Evolutionary conservation across 768 basidiomycete genomes (phyloP), one percentile per base, ranked within the genome.

Genomic region (Boletus subparvulus): DNA sequence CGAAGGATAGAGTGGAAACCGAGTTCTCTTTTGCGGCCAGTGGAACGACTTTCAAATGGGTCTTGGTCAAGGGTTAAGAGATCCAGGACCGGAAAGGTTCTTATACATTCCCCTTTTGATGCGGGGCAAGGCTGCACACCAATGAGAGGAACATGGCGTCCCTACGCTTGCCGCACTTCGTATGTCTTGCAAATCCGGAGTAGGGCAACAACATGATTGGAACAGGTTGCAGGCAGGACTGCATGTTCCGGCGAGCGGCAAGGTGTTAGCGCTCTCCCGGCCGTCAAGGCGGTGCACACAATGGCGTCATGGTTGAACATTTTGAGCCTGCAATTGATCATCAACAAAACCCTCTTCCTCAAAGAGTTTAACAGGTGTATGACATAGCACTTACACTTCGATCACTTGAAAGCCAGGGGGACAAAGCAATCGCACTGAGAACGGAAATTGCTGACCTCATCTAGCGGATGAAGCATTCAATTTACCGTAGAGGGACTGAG

Each of bases 171-270:
- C 69, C 61, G 58, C 64, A 55, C 62, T 59, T 50, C 53, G 59
- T 55, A 52, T 66, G 66, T 54, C 69, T 59, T 66, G 69, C 66
- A 69, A 69, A 70, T 66, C 62, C 66, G 65, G 58, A 65, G 69
- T 61, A 70, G 62, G 69, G 69, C 59, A 69, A 51, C 55, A 67
- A 63, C 61, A 69, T 60, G 68, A 70, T 67, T 62, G 36, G 65
- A 55, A 69, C 65, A 69, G 65, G 62, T 33, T 65, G 65, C 69
- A 66, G 64, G 69, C 66, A 69, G 56, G 61, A 55, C 6, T 50
- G 57, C 57, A 61, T 69, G 68, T 64, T 69, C 68, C 69, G 66
- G 59, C 8, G 67, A 60, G 69, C 69, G 66, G 59, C 51, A 58
- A 58, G 45, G 42, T 35, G 47, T 28, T 52, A 65, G 62, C 69